A percentile compares a stretch with the other conserved stretches of the same genome.
Evolutionary conservation across 164 flowering plant genomes (phyloP).

Genomic region (Vitis rupestris): DNA sequence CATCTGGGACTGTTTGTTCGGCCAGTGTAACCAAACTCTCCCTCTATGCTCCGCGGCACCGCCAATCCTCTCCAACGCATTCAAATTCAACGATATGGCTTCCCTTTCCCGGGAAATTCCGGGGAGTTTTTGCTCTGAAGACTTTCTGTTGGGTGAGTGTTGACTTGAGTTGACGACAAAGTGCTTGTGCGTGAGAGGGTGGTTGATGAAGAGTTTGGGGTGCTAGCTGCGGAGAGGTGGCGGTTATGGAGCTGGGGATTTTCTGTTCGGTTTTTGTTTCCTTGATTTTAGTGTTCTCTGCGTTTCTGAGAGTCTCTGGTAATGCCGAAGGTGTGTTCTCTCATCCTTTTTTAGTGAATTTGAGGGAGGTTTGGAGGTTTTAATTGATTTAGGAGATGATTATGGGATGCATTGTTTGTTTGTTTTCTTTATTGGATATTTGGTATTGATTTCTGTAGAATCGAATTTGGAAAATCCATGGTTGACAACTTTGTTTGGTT

Average conservation of each 20-base stretch:
- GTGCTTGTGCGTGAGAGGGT: no score
- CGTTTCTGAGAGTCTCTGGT: conserved; percentile 21
- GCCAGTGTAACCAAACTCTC: no score
- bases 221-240: no score
- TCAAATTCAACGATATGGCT: no score
- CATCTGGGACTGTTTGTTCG: no score
- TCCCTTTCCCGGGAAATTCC: no score
- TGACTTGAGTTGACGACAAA: no score
- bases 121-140: no score
- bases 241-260: conserved; percentile 19
- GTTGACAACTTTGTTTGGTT: neutral
- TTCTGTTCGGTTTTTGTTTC: conserved; percentile 17
- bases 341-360: neutral
- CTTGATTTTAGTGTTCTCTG: conserved; percentile 22
- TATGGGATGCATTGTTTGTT: neutral
- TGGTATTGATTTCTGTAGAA: neutral
- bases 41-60: no score
- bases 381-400: neutral
- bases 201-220: no score
- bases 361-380: neutral
- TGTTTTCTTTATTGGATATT: neutral
- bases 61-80: no score
- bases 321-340: conserved; percentile 44
- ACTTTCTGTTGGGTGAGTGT: no score
- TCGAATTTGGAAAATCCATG: neutral